Evolutionary conservation across 768 basidiomycete genomes (phyloP).

Genomic region (Panaeolus cyanescens): DNA sequence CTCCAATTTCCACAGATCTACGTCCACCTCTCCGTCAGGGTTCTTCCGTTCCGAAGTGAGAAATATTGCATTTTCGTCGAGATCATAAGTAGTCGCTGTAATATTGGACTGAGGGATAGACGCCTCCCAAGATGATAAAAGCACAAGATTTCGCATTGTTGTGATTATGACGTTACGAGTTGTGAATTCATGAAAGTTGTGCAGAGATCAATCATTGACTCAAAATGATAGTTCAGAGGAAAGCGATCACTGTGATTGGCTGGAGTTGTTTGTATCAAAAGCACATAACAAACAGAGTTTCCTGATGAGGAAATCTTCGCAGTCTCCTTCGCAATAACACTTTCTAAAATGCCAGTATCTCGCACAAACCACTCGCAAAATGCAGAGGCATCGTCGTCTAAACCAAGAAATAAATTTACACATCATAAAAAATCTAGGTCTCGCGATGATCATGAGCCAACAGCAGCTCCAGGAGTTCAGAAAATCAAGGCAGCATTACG

Average conservation of each 20-base stretch:
- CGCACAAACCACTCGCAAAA: conserved; percentile 22
- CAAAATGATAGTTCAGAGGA: neutral
- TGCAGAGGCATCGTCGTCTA: conserved; percentile 28
- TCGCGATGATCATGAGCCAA: conserved; percentile 27
- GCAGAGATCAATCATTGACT: conserved; percentile 9
- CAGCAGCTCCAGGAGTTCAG: conserved; percentile 65
- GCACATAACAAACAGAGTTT: conserved; percentile 14
- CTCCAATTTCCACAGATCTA: conserved; percentile 58
- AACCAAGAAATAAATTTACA: conserved; percentile 21
- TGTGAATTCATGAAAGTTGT: conserved; percentile 8
- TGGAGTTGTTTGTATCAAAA: conserved; percentile 20
- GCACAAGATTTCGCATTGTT: conserved; percentile 60
- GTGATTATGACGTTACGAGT: neutral
- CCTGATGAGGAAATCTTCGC: neutral
- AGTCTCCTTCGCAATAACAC: neutral
- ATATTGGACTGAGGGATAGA: conserved; percentile 31
- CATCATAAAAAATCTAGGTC: conserved; percentile 23
- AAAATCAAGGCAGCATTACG: conserved; percentile 86
- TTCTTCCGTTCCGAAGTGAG: conserved; percentile 52
- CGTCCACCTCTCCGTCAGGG: conserved; percentile 50
- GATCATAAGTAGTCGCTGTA: conserved; percentile 55
- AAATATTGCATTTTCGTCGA: conserved; percentile 64
- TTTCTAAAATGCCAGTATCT: conserved; percentile 23
- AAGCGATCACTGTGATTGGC: neutral
- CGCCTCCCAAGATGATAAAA: conserved; percentile 32